Conservation (phyloP, 2,329 filamentous ascomycete genomes). For the Huntiella bhutanensis region DNA sequence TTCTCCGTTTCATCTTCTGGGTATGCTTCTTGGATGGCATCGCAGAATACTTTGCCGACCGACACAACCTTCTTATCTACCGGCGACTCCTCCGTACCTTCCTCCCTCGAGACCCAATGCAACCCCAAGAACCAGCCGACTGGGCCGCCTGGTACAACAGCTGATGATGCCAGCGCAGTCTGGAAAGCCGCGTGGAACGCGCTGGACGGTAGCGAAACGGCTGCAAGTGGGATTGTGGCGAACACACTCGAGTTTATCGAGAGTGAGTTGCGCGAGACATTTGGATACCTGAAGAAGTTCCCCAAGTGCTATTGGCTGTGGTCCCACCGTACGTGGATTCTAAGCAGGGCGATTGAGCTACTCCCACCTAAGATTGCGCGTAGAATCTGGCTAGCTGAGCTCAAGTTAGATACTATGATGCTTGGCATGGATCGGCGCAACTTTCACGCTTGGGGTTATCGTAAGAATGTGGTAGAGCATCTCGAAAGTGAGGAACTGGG, state of each 20-base stretch:
- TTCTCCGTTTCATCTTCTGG: conserved; percentile 34
- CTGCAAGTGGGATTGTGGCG: background rate
- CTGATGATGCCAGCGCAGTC: conserved; percentile 18
- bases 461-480: conserved; percentile 56
- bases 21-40: conserved; percentile 35
- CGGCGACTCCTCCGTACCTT: conserved; percentile 37
- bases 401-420: conserved; percentile 75
- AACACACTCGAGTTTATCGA: conserved; percentile 34
- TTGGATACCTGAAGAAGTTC: conserved; percentile 65
- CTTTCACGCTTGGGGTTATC: conserved; percentile 92
- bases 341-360: conserved; percentile 49
- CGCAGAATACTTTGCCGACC: conserved; percentile 32
- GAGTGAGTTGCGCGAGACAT: conserved; percentile 61
- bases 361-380: conserved; percentile 38
- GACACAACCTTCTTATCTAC: conserved; percentile 42
- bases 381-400: conserved; percentile 65
- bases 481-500: conserved; percentile 42
- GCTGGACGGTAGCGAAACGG: background rate
- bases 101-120: conserved; percentile 31
- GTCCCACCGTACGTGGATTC: conserved; percentile 81
- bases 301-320: conserved; percentile 99
- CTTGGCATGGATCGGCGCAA: conserved; percentile 70
- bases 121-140: conserved; percentile 26
- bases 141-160: conserved; percentile 38
- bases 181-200: background rate